Base-by-base conservation (phyloP, 2,329 filamentous ascomycete species). In the Fusarium nematophilum region DNA sequence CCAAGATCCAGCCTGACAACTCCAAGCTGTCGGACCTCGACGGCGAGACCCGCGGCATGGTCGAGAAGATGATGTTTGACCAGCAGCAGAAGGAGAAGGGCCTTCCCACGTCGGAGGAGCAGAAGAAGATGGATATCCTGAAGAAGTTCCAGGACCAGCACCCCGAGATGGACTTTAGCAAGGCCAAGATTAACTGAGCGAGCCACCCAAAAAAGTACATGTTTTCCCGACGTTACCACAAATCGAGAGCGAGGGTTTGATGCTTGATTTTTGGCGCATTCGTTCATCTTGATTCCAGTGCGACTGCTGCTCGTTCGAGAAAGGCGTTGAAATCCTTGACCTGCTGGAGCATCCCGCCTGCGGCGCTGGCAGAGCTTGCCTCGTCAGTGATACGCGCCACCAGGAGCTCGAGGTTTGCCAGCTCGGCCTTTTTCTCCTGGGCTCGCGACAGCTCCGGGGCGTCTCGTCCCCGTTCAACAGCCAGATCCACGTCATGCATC, bases 31-130 rank as follows among this genome's bases (percentile, higher is more conserved):
- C 90, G 53, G 95, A 99, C 75, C 81, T 99, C 66, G 94, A 98
- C 73, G 95, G 95, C 58, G 91, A 96, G 83, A 99, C 95, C 48
- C 86, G 95, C 63, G 86, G 88, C 55, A 98, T 99, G 94, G 95
- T 99, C 37, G 95, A 99, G 87, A 99, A 99, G 86, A 99, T 99
- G 95, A 99, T 99, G 95, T 99, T 86, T 71, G 95, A 99, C 80
- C 95, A 99, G 83, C 84, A 91, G 66, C 93, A 98, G 81, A 99
- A 99, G 86, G 93, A 98, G 81, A 81, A 85, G 76, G 95, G 95
- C 5, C 84, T 90, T 76, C 92, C 93, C 39, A 93, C 90, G 10
- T 96, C 92, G 65, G 95, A 98, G 66, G 95, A 99, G 81, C 89
- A 96, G 84, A 92, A 93, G 83, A 98, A 98, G 85, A 78, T 88